Evolutionary conservation across 768 basidiomycete species (phyloP).

Genomic region (Kwoniella sp.): DNA sequence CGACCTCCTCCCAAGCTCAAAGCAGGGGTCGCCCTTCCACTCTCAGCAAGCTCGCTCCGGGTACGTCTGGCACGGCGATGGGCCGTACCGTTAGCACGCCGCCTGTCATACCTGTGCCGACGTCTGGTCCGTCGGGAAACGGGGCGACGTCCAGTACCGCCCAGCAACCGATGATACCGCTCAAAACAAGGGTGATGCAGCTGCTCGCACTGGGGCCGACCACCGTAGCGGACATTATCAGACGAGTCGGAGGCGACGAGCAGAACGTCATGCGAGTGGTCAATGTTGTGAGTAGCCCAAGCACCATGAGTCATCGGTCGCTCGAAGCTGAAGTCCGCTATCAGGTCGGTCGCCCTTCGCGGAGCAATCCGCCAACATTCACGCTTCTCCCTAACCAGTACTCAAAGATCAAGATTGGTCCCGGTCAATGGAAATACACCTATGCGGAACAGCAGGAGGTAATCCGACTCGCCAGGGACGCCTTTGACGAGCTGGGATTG

Average conservation of each 20-base stretch:
- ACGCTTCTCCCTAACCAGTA: conserved; percentile 37
- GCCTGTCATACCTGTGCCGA: too few relatives aligned
- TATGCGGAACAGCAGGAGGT: conserved; percentile 26
- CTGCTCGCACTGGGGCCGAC: conserved; percentile 36
- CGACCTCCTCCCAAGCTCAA: too few relatives aligned
- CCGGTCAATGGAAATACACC: conserved; percentile 33
- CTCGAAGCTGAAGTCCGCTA: neutral
- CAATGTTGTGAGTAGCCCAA: conserved; percentile 29
- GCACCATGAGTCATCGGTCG: neutral
- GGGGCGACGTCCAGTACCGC: too few relatives aligned
- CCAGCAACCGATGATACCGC: conserved; percentile 28
- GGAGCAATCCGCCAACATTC: conserved; percentile 18
- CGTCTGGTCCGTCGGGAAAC: too few relatives aligned
- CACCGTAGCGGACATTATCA: conserved; percentile 23
- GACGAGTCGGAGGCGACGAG: conserved; percentile 31
- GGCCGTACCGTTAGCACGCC: too few relatives aligned
- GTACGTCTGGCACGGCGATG: too few relatives aligned
- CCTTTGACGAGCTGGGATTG: conserved; percentile 38
- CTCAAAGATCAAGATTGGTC: conserved; percentile 38
- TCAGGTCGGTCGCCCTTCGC: conserved; percentile 28
- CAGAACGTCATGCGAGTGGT: conserved; percentile 40
- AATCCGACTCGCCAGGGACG: conserved; percentile 22
- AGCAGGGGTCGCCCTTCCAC: too few relatives aligned
- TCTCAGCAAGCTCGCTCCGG: too few relatives aligned
- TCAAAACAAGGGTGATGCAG: conserved; percentile 45